phyloP scores from a whole-genome alignment of 2,329 filamentous ascomycete species.

The Akanthomyces dipterigenus region DNA sequence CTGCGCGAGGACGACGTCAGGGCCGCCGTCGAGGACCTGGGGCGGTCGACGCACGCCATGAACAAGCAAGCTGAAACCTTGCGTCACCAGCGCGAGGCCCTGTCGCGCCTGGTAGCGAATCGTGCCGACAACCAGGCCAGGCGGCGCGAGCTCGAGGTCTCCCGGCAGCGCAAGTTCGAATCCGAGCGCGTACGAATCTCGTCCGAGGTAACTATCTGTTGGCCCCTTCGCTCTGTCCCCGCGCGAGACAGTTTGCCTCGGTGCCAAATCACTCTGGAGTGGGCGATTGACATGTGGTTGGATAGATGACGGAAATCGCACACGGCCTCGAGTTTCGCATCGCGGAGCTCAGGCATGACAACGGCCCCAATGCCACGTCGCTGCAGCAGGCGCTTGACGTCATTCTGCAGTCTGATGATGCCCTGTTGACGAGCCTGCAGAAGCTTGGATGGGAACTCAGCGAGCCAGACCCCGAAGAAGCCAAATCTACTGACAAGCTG shows the following conservation, averaged over 20 bases:
- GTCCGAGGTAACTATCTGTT: slow-evolving; percentile 31
- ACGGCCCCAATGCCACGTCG: slow-evolving; percentile 28
- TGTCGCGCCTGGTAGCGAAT: slow-evolving; percentile 44
- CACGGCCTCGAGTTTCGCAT: slow-evolving; percentile 40
- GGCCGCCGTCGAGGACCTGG: slow-evolving; percentile 56
- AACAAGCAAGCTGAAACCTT: slow-evolving; percentile 57
- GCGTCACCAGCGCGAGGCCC: slow-evolving; percentile 54
- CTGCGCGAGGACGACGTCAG: slow-evolving; percentile 54
- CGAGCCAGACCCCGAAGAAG: slow-evolving; percentile 43
- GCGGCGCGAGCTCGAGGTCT: slow-evolving; percentile 23
- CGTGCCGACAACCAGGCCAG: slow-evolving; percentile 23
- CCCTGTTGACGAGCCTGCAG: slow-evolving; percentile 56
- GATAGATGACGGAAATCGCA: slow-evolving; percentile 41
- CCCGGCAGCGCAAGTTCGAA: slow-evolving; percentile 25
- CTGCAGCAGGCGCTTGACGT: slow-evolving; percentile 43
- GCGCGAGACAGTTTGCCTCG: not conserved
- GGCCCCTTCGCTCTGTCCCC: not conserved
- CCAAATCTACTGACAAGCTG: slow-evolving; percentile 47
- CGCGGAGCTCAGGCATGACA: slow-evolving; percentile 45
- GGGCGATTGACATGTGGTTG: not conserved
- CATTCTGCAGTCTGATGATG: slow-evolving; percentile 56
- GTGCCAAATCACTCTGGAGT: not conserved
- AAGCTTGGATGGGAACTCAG: slow-evolving; percentile 58
- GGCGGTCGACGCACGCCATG: slow-evolving; percentile 57
- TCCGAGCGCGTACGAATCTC: slow-evolving; percentile 34